These are phyloP conservation scores for Galerina marginata DNA, from an alignment of 768 basidiomycete genomes.

Conservation along the genomic window DNA sequence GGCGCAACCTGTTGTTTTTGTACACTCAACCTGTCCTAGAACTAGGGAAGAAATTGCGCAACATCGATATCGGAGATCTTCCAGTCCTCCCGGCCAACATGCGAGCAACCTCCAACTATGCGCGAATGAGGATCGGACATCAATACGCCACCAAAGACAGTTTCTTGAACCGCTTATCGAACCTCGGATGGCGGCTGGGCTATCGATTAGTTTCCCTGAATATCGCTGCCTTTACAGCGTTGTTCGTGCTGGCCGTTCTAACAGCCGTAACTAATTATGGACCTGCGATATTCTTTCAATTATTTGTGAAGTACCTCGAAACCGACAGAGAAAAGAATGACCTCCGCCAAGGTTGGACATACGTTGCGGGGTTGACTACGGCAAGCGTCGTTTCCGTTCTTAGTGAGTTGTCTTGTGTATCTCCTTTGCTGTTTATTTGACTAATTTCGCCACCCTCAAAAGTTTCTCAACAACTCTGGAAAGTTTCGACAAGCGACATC, in stretches of 20 bases:
- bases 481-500: conserved; percentile 67
- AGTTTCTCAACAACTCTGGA: conserved; percentile 78
- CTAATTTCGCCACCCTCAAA: neutral
- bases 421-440: neutral
- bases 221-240: neutral
- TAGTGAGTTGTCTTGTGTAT: conserved; percentile 27
- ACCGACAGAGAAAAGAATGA: conserved; percentile 59
- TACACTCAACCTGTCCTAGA: neutral
- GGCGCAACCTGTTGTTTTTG: neutral
- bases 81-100: neutral
- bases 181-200: neutral
- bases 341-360: conserved; percentile 78
- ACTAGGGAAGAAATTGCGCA: neutral
- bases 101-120: neutral
- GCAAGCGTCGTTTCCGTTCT: conserved; percentile 39
- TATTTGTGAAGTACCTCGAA: conserved; percentile 70
- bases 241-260: neutral
- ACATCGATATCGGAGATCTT: neutral
- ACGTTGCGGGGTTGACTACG: conserved; percentile 41
- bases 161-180: neutral
- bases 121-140: neutral
- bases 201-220: neutral
- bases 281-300: conserved; percentile 63
- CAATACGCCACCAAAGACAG: neutral
- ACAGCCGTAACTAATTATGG: neutral